Evolutionary conservation across 2,329 filamentous ascomycete genomes (phyloP), one percentile per base, ranked within the genome.

Genomic region (Achaetomium macrosporum): DNA sequence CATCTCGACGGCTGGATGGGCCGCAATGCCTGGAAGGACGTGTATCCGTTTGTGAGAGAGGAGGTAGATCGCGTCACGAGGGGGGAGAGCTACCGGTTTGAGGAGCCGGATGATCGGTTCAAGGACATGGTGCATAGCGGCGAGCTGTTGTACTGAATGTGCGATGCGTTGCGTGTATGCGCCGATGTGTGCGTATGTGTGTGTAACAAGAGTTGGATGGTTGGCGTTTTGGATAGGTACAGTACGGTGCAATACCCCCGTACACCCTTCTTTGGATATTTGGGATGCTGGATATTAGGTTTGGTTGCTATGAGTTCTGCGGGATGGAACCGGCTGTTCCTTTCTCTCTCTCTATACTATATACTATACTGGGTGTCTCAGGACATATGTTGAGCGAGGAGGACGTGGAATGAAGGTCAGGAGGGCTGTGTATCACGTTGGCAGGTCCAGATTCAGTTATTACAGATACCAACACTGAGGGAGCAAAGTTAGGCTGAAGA

Each of bases 1-100:
- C 80, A 84, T 63, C 65, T 83, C 37, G 81, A 84, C 68, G 77
- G 76, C 61, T 83, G 78, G 78, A 83, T 83, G 77, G 79, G 81
- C 4, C 71, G 76, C 41, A 74, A 78, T 51, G 77, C 79, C 3
- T 81, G 76, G 71, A 75, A 71, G 63, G 81, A 84, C 61, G 77
- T 84, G 29, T 84, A 76, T 61, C 80, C 80, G 0, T 71, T 78
- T 47, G 70, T 84, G 9, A 64, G 74, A 30, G 73, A 77, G 61
- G 76, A 81, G 65, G 69, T 82, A 1, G 78, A 82, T 58, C 71
- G 76, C 10, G 76, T 82, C 1, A 68, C 71, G 4, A 64, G 74
- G 5, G 74, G 73, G 0, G 65, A 68, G 45, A 49, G 48, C 2
- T 77, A 76, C 53, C 57, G 53, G 25, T 77, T 77, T 57, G 57